Conservation (phyloP, 805 yeast genomes). For the Jamesozyma piceae region DNA sequence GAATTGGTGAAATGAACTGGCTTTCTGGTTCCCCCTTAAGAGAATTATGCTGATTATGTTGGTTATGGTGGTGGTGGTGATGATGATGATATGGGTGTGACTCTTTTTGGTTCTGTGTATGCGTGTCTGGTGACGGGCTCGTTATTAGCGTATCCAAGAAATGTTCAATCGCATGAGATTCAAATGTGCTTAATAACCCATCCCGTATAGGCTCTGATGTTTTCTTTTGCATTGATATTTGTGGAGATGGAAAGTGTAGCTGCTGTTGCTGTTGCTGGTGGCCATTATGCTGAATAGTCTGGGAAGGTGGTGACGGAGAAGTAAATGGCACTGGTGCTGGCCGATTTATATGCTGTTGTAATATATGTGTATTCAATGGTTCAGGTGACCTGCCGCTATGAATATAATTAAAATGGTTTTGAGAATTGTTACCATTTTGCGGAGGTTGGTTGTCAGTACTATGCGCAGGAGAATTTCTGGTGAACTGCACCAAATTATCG, state of each 20-base stretch:
- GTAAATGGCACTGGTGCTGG: neutral
- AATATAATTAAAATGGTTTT: neutral
- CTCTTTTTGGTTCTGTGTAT: neutral
- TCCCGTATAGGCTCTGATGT: neutral
- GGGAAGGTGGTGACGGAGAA: neutral
- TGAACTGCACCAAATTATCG: neutral
- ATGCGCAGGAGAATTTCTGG: neutral
- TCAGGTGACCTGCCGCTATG: neutral
- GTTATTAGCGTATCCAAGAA: slow-evolving; percentile 24
- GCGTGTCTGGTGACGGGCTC: neutral
- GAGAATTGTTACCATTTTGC: neutral
- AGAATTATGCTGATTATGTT: neutral
- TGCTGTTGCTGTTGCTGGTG: no score
- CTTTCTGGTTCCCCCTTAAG: neutral
- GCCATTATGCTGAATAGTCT: no score
- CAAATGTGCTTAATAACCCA: slow-evolving; percentile 25
- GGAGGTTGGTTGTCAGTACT: neutral
- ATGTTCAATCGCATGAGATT: slow-evolving; percentile 27
- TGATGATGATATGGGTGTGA: neutral
- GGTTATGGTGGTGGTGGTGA: neutral
- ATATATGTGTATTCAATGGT: neutral
- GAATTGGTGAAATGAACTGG: neutral
- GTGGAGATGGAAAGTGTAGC: neutral
- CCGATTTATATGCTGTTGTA: neutral
- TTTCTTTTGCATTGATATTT: neutral